Base-by-base conservation (phyloP, 2,329 filamentous ascomycete genomes). In the Elsinoe batatas region DNA sequence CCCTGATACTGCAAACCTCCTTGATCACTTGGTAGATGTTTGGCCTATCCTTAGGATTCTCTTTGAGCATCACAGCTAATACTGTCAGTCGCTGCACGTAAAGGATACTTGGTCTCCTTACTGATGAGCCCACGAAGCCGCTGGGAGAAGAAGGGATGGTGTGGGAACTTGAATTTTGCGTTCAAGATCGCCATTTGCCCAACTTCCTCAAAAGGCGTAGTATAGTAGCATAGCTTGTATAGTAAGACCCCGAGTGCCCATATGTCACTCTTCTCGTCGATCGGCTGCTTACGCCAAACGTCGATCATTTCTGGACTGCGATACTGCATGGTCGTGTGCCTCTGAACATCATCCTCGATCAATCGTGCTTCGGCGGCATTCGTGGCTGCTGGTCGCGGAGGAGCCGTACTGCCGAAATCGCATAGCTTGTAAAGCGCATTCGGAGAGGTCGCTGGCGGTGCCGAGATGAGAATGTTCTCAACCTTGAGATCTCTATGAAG, bases 171-270 rank as follows among this genome's bases (percentile, higher is more conserved):
- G 78, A 88, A 97, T 69, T 83, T 94, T 51, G 93, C 93, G 67
- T 97, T 97, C 59, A 98, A 74, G 61, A 98, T 98, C 11, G 93
- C 93, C 75, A 97, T 87, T 73, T 96, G 91, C 22, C 93, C 93
- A 67, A 95, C 90, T 61, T 97, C 91, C 72, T 98, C 93, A 65
- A 98, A 98, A 0, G 93, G 93, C 5, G 93, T 98, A 1, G 93
- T 98, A 72, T 98, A 98, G 72, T 97, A 98, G 75, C 93, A 98
- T 59, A 98, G 78, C 76, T 98, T 98, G 76, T 98, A 98, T 55
- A 98, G 73, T 57, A 98, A 75, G 40, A 98, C 93, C 4, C 93
- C 93, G 59, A 98, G 74, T 1, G 93, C 93, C 93, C 91, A 98
- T 30, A 98, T 96, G 70, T 98, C 93, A 49, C 91, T 94, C 75